phyloP scores from a whole-genome alignment of 2,329 filamentous ascomycete species.

The Raffaelea deltoideospora region DNA sequence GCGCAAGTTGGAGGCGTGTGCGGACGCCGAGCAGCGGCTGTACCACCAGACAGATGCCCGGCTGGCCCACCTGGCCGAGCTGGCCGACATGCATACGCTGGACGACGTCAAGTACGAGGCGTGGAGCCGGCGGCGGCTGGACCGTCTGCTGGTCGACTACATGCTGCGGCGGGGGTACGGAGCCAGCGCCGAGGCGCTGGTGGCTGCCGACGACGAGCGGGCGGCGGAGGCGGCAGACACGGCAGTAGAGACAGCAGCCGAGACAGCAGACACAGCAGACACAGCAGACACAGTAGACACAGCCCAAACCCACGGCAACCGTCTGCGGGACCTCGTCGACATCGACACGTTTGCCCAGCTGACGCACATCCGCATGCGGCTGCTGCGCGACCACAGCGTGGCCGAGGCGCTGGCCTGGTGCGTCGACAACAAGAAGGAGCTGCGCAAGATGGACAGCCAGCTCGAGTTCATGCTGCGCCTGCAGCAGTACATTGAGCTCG shows the following conservation, averaged over 20 bases:
- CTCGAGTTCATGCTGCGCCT: conserved; percentile 87
- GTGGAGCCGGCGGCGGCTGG: conserved; percentile 71
- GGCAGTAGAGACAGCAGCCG: no score
- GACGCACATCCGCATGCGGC: conserved; percentile 58
- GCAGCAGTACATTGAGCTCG: conserved; percentile 89
- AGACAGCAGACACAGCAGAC: no score
- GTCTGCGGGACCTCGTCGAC: conserved; percentile 70
- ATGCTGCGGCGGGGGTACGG: conserved; percentile 71
- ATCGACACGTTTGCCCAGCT: conserved; percentile 76
- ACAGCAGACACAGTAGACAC: no score
- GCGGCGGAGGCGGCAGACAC: background rate
- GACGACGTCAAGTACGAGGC: conserved; percentile 87
- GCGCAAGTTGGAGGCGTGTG: conserved; percentile 63
- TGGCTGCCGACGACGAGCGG: conserved; percentile 32
- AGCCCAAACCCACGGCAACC: no score
- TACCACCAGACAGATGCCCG: conserved; percentile 64
- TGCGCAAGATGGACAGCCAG: conserved; percentile 78
- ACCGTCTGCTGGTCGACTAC: conserved; percentile 84
- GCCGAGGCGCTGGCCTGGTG: conserved; percentile 80
- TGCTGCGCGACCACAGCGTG: conserved; percentile 51
- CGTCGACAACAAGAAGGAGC: conserved; percentile 77
- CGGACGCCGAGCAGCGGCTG: conserved; percentile 65
- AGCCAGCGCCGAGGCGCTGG: conserved; percentile 60
- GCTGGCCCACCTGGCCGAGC: conserved; percentile 63
- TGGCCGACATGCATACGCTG: conserved; percentile 66